Conservation (phyloP, 257 asterid species). For the Solanum arcanum region DNA sequence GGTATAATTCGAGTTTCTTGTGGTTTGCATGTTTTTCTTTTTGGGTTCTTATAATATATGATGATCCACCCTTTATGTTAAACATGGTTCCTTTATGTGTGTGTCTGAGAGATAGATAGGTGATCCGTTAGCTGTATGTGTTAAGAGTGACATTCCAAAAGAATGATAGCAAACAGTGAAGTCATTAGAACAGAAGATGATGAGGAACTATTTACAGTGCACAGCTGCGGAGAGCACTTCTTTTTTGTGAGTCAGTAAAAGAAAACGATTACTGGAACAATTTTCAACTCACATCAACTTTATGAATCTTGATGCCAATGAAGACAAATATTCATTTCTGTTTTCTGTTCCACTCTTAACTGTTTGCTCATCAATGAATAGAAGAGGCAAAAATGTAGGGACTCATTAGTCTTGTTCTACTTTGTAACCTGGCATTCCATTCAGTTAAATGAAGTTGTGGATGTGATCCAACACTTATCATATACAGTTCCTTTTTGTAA, state of each 20-base stretch:
- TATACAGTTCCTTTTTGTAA: neutral
- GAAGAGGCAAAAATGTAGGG: neutral
- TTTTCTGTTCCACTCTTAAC: neutral
- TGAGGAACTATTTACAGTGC: neutral
- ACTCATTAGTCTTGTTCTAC: neutral
- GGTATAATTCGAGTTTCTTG: neutral
- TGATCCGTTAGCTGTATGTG: neutral
- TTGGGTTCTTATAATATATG: neutral
- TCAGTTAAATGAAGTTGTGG: too few species aligned
- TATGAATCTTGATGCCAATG: neutral
- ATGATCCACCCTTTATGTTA: neutral
- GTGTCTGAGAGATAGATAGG: neutral
- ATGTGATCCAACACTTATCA: neutral
- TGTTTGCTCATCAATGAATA: neutral
- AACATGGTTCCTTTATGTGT: neutral
- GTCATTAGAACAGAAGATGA: neutral
- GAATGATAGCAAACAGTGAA: neutral
- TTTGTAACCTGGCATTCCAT: too few species aligned
- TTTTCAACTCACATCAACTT: neutral
- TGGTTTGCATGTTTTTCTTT: neutral
- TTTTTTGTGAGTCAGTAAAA: neutral
- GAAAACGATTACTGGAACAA: neutral
- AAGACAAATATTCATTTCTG: neutral
- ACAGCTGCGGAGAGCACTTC: neutral
- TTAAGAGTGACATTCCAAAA: neutral